Evolutionary conservation across 164 flowering plant genomes (phyloP).

Genomic region (Stephania yunnanensis): DNA sequence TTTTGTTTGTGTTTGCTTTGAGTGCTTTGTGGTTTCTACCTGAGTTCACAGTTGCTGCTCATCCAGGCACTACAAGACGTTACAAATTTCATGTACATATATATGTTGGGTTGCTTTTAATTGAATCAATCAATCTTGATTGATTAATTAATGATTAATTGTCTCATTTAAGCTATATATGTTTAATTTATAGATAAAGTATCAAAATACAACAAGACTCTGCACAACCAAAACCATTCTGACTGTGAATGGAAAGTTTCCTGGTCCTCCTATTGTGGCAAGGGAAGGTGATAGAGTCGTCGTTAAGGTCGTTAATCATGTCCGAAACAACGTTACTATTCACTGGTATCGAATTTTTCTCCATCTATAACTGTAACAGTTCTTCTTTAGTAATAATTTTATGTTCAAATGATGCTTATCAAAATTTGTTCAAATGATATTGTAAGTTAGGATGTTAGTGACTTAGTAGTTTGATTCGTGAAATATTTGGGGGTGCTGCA

Average conservation of each 20-base stretch:
- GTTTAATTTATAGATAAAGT: constrained; percentile 33
- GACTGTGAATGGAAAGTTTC: constrained; percentile 60
- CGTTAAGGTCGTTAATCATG: constrained; percentile 56
- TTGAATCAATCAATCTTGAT: neutral
- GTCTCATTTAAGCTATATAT: neutral
- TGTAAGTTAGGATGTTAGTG: no score
- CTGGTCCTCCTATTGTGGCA: constrained; percentile 56
- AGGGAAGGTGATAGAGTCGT: constrained; percentile 63
- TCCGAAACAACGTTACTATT: constrained; percentile 42
- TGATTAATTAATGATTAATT: no score
- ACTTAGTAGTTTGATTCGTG: neutral
- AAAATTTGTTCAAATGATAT: no score
- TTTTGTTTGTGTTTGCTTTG: constrained; percentile 14
- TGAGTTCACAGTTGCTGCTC: constrained; percentile 11
- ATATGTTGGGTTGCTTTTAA: neutral
- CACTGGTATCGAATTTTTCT: constrained; percentile 37
- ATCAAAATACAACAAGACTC: constrained; percentile 51
- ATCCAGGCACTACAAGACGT: constrained; percentile 32
- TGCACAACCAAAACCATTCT: constrained; percentile 62
- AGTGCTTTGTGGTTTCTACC: constrained; percentile 17
- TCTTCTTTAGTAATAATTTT: no score
- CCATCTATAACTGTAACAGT: neutral
- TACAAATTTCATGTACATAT: constrained; percentile 35
- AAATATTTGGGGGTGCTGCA: no score
- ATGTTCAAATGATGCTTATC: no score